Evolutionary conservation across 108 stramenopile genomes (phyloP).

Genomic region (Skeletonema costatum): DNA sequence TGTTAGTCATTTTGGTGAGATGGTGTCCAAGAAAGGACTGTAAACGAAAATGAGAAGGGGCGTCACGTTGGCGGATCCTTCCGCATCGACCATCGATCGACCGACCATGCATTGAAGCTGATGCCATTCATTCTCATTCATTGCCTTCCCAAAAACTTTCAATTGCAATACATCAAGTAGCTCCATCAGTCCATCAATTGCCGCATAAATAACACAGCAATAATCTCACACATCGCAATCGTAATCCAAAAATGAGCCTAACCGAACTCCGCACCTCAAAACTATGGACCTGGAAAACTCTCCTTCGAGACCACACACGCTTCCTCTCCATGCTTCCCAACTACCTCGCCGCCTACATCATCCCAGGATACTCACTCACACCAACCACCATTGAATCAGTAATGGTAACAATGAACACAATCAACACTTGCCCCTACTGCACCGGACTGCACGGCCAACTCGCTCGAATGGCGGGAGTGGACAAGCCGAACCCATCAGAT

Average conservation of each 20-base stretch:
- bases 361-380: conserved; percentile 3
- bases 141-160: no score
- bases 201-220: no score
- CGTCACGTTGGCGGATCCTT: no score
- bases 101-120: no score
- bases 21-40: no score
- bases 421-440: conserved; percentile 30
- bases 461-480: conserved; percentile 18
- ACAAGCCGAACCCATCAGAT: neutral
- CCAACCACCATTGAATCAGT: conserved; percentile 20
- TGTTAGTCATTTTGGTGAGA: no score
- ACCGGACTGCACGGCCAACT: conserved; percentile 31
- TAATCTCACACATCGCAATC: neutral
- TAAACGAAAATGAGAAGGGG: no score
- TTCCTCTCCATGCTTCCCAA: conserved; percentile 11
- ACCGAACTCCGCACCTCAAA: neutral
- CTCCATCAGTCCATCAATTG: no score
- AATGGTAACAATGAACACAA: conserved; percentile 20
- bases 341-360: conserved; percentile 17
- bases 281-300: conserved; percentile 10
- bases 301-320: conserved; percentile 25
- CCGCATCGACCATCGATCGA: no score
- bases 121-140: no score
- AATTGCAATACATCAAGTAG: no score
- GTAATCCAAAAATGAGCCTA: conserved; percentile 36